These are phyloP conservation scores for Nothopassalora personata DNA, from an alignment of 2,329 filamentous ascomycete genomes.

Conservation along the genomic window DNA sequence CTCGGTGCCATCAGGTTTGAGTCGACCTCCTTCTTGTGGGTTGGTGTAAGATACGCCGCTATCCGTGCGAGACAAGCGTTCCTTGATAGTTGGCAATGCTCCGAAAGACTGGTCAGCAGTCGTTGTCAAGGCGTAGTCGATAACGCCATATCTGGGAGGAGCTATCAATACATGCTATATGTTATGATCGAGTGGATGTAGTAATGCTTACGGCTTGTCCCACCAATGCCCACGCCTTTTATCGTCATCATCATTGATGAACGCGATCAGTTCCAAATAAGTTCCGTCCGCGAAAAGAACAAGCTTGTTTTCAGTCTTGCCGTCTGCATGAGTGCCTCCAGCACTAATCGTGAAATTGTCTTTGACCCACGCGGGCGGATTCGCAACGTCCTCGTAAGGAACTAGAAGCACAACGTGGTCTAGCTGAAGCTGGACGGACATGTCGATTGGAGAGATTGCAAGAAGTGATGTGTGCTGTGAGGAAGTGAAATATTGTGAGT, in stretches of 20 bases:
- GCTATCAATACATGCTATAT: neutral
- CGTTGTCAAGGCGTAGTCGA: constrained; percentile 57
- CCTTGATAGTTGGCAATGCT: constrained; percentile 20
- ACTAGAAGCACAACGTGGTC: constrained; percentile 64
- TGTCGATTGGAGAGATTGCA: neutral
- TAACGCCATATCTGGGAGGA: constrained; percentile 39
- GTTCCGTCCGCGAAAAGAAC: constrained; percentile 59
- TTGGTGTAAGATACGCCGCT: constrained; percentile 44
- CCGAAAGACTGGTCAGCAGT: constrained; percentile 13
- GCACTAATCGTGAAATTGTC: constrained; percentile 54
- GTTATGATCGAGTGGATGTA: neutral
- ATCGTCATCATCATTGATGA: constrained; percentile 45
- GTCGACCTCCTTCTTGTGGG: constrained; percentile 51
- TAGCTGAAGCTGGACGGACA: constrained; percentile 32
- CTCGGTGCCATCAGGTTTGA: constrained; percentile 50
- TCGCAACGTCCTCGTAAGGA: constrained; percentile 45
- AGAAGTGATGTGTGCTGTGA: neutral
- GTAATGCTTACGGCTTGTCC: constrained; percentile 35
- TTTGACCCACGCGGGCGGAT: constrained; percentile 48
- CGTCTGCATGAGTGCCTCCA: constrained; percentile 58
- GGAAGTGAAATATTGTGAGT: neutral
- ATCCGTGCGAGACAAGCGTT: constrained; percentile 16
- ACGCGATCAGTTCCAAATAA: constrained; percentile 63
- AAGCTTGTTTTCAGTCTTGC: constrained; percentile 57
- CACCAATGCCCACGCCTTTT: constrained; percentile 52